phyloP scores from a whole-genome alignment of 2,329 filamentous ascomycete species.

The Nannizziopsis barbatae region DNA sequence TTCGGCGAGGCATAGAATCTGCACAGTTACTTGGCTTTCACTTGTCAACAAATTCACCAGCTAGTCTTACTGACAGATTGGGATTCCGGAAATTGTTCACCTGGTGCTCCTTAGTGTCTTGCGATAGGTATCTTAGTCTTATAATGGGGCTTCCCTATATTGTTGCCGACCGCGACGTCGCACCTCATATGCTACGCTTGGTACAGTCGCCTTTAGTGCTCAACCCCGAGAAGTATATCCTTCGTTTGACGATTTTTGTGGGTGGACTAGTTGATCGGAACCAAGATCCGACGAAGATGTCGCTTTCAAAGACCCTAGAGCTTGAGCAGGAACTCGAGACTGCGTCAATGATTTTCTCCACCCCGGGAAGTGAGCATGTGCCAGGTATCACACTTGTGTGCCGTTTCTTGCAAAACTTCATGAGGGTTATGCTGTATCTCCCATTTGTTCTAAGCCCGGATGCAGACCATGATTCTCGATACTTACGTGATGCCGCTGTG shows the following conservation, averaged over 20 bases:
- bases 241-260: slow-evolving; percentile 26
- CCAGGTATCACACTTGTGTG: slow-evolving; percentile 19
- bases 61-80: slow-evolving; percentile 19
- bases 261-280: slow-evolving; percentile 36
- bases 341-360: slow-evolving; percentile 18
- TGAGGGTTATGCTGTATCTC: slow-evolving; percentile 35
- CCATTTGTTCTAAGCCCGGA: slow-evolving; percentile 38
- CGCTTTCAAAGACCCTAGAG: slow-evolving; percentile 30
- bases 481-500: slow-evolving; percentile 31
- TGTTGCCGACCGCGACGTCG: slow-evolving; percentile 25
- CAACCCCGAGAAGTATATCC: slow-evolving; percentile 22
- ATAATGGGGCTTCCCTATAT: slow-evolving; percentile 44
- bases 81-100: slow-evolving; percentile 26
- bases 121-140: slow-evolving; percentile 43
- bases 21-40: slow-evolving; percentile 43
- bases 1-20: slow-evolving; percentile 42
- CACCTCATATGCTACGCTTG: slow-evolving; percentile 22
- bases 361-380: not conserved
- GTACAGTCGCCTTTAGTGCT: slow-evolving; percentile 15
- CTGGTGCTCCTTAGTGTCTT: slow-evolving; percentile 33
- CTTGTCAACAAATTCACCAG: slow-evolving; percentile 24
- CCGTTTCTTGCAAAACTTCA: slow-evolving; percentile 33
- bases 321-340: slow-evolving; percentile 35
- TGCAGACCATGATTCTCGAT: slow-evolving; percentile 28
- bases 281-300: slow-evolving; percentile 26